A percentile compares a stretch with the other conserved stretches of the same genome.
Conservation (phyloP, 306 rosid species). For the Acacia crassicarpa region DNA sequence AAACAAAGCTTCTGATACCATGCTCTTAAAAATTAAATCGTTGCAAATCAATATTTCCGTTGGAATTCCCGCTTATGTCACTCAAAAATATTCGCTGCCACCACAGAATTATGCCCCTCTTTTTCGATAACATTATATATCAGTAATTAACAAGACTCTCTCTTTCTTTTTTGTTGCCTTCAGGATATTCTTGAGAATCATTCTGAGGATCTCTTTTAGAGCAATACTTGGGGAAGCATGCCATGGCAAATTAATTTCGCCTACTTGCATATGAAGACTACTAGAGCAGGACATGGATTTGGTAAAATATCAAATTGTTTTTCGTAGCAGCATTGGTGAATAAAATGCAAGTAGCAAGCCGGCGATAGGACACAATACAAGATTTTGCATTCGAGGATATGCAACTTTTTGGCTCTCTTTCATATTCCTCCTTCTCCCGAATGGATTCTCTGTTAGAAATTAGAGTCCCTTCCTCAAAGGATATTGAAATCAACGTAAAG, state of each 20-base stretch:
- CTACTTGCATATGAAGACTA: too few relatives aligned
- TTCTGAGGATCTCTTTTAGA: neutral
- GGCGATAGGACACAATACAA: neutral
- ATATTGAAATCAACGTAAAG: neutral
- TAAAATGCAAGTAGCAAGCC: neutral
- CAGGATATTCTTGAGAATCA: neutral
- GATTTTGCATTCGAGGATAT: neutral
- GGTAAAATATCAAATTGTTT: neutral
- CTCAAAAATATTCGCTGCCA: neutral
- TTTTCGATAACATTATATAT: too few relatives aligned
- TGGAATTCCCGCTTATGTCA: neutral
- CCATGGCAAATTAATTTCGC: neutral
- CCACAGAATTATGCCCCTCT: too few relatives aligned
- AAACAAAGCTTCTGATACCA: neutral
- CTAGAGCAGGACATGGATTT: neutral
- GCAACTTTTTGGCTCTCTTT: neutral
- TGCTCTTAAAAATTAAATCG: neutral
- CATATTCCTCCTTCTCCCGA: neutral
- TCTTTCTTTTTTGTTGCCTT: neutral
- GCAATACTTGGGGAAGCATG: neutral
- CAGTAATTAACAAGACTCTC: too few relatives aligned
- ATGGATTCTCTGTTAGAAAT: neutral
- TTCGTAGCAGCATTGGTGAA: neutral
- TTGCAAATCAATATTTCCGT: neutral
- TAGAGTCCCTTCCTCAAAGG: neutral